These are phyloP conservation scores for Clarkia xantiana DNA, from an alignment of 345 rosid genomes.

Conservation along the genomic window DNA sequence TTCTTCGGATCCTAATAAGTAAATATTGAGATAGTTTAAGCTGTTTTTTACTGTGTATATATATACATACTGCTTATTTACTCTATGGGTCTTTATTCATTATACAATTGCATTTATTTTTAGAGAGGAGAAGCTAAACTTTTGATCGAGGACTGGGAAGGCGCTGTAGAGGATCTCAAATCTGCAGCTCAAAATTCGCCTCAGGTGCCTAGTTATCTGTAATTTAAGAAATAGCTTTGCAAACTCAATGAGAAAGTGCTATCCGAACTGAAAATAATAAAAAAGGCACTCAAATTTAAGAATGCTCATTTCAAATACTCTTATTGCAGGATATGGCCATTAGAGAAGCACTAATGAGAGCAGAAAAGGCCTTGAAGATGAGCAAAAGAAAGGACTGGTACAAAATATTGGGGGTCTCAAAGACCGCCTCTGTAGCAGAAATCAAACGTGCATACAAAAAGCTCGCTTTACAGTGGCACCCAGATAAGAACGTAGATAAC, in stretches of 20 bases:
- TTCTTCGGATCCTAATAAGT: too few relatives aligned
- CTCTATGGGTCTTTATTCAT: neutral
- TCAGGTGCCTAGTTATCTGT: slow-evolving; percentile 38
- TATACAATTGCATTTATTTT: slow-evolving; percentile 1
- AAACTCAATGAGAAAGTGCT: too few relatives aligned
- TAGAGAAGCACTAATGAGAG: slow-evolving; percentile 66
- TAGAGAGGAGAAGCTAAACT: slow-evolving; percentile 98
- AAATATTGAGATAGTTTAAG: neutral
- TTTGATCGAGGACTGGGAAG: slow-evolving; percentile 92
- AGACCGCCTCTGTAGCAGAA: slow-evolving; percentile 61
- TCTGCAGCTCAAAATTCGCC: slow-evolving; percentile 75
- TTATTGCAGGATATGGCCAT: slow-evolving; percentile 54
- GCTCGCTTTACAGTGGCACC: slow-evolving; percentile 97
- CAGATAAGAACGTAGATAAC: slow-evolving; percentile 82
- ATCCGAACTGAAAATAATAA: too few relatives aligned
- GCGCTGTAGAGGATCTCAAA: slow-evolving; percentile 85
- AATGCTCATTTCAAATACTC: too few relatives aligned
- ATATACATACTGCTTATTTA: too few relatives aligned
- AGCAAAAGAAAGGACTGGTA: slow-evolving; percentile 97
- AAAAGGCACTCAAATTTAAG: too few relatives aligned
- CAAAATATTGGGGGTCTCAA: slow-evolving; percentile 75
- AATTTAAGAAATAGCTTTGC: too few relatives aligned
- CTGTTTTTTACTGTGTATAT: neutral
- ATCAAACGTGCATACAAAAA: slow-evolving; percentile 91
- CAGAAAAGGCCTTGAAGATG: slow-evolving; percentile 94